Evolutionary conservation across 192 early-diverging fungal genomes (phyloP).

Genomic region (Backusella australiensis): DNA sequence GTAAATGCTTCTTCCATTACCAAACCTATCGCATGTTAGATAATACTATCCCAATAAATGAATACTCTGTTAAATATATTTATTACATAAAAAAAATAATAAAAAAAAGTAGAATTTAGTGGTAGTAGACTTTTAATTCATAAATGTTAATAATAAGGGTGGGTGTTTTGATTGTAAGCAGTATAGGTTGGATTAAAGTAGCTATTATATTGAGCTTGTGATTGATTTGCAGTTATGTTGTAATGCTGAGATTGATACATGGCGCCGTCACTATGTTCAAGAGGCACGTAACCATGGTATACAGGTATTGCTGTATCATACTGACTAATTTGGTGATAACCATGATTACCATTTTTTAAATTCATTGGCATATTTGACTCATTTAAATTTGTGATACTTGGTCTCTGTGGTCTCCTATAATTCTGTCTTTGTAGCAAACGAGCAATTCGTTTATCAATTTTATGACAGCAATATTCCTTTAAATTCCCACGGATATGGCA

Average conservation of each 20-base stretch:
- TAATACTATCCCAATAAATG: slow-evolving; percentile 1
- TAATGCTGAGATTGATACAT: background rate
- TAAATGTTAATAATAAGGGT: background rate
- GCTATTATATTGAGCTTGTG: background rate
- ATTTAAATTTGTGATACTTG: background rate
- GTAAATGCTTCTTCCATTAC: background rate
- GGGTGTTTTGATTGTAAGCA: background rate
- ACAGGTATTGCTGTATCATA: background rate
- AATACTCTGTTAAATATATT: background rate
- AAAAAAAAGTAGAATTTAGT: background rate
- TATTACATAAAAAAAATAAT: background rate
- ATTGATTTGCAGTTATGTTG: background rate
- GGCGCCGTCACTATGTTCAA: background rate
- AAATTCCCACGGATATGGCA: slow-evolving; percentile 81
- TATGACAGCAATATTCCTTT: slow-evolving; percentile 89
- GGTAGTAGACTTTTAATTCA: background rate
- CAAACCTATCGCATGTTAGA: background rate
- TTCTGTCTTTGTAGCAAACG: background rate
- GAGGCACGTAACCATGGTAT: background rate
- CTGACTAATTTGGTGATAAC: background rate
- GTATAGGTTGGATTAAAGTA: background rate
- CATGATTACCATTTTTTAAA: background rate
- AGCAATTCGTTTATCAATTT: slow-evolving; percentile 67
- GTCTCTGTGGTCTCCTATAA: background rate
- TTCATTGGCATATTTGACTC: background rate